phyloP scores from a whole-genome alignment of 78 protist genomes.

The Paratrimastix pyriformis region DNA sequence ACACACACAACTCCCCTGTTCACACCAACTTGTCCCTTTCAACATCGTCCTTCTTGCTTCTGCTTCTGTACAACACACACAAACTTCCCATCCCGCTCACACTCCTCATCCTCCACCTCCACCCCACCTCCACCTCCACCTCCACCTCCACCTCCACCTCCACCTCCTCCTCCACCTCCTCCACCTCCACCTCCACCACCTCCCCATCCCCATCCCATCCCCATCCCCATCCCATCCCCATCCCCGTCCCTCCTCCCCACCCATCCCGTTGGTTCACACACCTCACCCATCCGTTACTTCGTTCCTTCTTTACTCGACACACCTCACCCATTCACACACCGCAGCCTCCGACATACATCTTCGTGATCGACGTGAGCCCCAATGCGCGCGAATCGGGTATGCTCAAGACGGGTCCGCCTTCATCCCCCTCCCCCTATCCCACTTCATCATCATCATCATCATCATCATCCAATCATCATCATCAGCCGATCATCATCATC shows the following conservation, averaged over 20 bases:
- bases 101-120: not conserved
- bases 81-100: not conserved
- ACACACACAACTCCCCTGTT: no score
- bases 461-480: no score
- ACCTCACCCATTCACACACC: not conserved
- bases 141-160: not conserved
- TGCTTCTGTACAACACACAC: no score
- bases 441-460: not conserved
- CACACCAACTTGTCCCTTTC: no score
- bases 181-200: not conserved
- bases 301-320: not conserved
- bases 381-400: no score
- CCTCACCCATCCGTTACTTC: not conserved
- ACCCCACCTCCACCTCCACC: not conserved
- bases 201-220: not conserved
- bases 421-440: no score
- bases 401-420: no score
- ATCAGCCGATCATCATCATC: not conserved
- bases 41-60: no score
- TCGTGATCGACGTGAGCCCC: conserved; percentile 52
- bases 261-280: not conserved
- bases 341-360: conserved; percentile 39
- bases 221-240: not conserved
- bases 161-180: not conserved
- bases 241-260: conserved; percentile 6